phyloP scores from a whole-genome alignment of 2,329 filamentous ascomycete genomes.

The Whalleya microplaca region DNA sequence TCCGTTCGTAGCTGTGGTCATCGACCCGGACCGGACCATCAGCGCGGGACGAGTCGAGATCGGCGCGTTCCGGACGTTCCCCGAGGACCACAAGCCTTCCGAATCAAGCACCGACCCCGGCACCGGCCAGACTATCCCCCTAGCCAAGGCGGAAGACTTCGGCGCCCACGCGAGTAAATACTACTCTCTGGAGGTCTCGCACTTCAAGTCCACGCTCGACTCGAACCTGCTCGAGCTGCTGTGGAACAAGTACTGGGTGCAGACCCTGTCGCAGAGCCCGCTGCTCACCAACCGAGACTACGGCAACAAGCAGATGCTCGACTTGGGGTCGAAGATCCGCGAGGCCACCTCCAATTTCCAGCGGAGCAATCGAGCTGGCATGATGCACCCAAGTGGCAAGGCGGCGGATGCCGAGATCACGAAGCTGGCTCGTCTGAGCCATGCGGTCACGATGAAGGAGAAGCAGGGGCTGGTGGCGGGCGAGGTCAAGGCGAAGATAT shows the following conservation, averaged over 20 bases:
- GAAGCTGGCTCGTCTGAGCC: constrained; percentile 35
- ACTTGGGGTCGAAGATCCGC: constrained; percentile 81
- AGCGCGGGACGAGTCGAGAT: constrained; percentile 96
- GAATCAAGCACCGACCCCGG: constrained; percentile 14
- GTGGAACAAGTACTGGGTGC: constrained; percentile 99
- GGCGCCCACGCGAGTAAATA: constrained; percentile 90
- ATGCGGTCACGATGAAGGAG: constrained; percentile 39
- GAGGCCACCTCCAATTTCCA: constrained; percentile 56
- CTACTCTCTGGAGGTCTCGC: constrained; percentile 87
- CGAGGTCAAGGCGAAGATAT: constrained; percentile 38
- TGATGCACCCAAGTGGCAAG: constrained; percentile 19
- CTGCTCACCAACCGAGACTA: constrained; percentile 93
- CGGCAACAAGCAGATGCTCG: constrained; percentile 87
- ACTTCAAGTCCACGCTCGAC: constrained; percentile 94
- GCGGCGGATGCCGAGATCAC: constrained; percentile 32
- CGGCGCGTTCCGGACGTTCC: constrained; percentile 92
- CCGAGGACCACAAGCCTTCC: constrained; percentile 67
- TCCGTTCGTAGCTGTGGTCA: constrained; percentile 93
- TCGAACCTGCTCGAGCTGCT: constrained; percentile 82
- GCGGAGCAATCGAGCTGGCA: constrained; percentile 37
- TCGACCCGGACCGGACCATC: constrained; percentile 95
- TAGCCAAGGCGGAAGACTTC: constrained; percentile 95
- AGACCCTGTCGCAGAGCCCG: constrained; percentile 89
- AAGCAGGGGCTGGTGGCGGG: constrained; percentile 38
- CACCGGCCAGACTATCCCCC: constrained; percentile 69